Percentiles rank a stretch among this genome's conserved stretches.
Evolutionary conservation across 495 filamentous ascomycete genomes (phyloP).

Genomic region (Aspergillus hancockii): DNA sequence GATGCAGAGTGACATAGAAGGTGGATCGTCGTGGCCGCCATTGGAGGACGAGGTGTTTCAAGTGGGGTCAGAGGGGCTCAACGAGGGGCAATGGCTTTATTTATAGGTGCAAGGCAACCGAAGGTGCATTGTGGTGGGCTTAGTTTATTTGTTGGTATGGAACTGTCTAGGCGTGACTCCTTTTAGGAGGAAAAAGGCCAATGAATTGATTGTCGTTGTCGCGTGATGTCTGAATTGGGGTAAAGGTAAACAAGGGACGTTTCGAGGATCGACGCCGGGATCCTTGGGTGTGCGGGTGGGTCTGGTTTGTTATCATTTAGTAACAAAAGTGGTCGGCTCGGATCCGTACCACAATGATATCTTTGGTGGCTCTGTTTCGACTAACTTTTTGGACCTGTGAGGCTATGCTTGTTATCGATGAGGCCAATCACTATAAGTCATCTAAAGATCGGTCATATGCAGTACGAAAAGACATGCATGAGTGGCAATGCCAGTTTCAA

Average conservation of each 20-base stretch:
- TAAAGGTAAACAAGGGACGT: neutral
- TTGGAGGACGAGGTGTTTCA: neutral
- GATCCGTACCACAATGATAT: too few species aligned
- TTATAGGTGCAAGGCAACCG: neutral
- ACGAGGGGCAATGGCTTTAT: neutral
- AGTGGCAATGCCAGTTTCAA: neutral
- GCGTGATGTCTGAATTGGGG: neutral
- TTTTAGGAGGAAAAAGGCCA: too few species aligned
- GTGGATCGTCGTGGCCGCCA: neutral
- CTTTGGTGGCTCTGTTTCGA: too few species aligned
- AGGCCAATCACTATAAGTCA: too few species aligned
- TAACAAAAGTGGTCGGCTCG: too few species aligned
- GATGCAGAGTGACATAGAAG: conserved; percentile 1
- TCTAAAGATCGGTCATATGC: too few species aligned
- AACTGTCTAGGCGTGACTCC: too few species aligned
- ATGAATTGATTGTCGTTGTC: neutral
- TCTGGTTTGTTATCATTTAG: neutral
- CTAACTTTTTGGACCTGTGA: too few species aligned
- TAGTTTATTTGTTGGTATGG: too few species aligned
- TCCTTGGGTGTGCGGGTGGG: neutral
- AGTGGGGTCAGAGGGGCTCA: conserved; percentile 1
- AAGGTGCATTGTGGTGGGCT: too few species aligned
- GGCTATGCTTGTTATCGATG: too few species aligned
- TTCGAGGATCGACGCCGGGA: neutral
- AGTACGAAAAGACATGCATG: neutral